Percentiles rank a stretch among this genome's conserved stretches.
Conservation (phyloP, 148 eudicot genomes). For the Camellia granthamiana region DNA sequence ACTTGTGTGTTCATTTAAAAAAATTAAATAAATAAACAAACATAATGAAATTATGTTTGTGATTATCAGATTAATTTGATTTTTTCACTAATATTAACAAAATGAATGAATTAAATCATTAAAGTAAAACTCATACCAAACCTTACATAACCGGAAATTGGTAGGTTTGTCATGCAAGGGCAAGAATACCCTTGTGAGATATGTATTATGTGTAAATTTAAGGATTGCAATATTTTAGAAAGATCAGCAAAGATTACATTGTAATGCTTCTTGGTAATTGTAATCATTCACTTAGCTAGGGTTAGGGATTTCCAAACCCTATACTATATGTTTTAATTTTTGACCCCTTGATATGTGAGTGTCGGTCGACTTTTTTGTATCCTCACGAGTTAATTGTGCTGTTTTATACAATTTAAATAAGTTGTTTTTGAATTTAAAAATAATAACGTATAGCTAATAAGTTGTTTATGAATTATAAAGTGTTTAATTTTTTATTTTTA, state of each 20-base stretch:
- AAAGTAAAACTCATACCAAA: too few species aligned
- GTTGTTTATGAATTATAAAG: too few species aligned
- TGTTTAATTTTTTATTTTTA: too few species aligned
- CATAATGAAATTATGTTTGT: too few species aligned
- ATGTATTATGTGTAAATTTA: background rate
- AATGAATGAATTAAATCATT: too few species aligned
- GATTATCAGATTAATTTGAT: too few species aligned
- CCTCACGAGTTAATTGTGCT: conserved; percentile 19
- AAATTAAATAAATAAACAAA: too few species aligned
- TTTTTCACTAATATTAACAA: too few species aligned
- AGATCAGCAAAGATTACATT: too few species aligned
- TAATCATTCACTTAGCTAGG: conserved; percentile 24
- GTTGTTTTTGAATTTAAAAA: too few species aligned
- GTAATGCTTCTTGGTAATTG: conserved; percentile 31
- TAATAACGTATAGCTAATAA: too few species aligned
- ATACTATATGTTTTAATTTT: background rate
- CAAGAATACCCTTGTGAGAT: background rate
- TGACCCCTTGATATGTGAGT: conserved; percentile 32
- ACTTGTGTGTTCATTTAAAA: too few species aligned
- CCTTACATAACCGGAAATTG: background rate
- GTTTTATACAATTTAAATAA: background rate
- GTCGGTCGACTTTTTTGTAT: conserved; percentile 17
- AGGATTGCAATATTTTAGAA: background rate
- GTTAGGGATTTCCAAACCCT: conserved; percentile 12
- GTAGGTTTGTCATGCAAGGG: background rate